These are phyloP conservation scores for Puya raimondii DNA, from an alignment of 176 grass and related monocot genomes.

Conservation along the genomic window DNA sequence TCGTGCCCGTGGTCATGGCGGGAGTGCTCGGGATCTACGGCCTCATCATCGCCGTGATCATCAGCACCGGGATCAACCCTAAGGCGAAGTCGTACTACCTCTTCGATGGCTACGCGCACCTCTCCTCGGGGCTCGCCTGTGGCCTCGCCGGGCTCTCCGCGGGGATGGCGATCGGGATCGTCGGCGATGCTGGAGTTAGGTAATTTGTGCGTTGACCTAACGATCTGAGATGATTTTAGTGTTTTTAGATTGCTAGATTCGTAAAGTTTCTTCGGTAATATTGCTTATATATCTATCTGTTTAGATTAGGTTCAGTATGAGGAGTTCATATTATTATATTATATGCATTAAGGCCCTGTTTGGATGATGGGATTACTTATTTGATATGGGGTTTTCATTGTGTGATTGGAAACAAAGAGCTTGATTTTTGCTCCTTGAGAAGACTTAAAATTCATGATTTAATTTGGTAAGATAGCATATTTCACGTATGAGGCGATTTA, in stretches of 20 bases:
- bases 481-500: no score
- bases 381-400: no score
- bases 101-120: slow-evolving; percentile 18
- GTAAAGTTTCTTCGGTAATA: background rate
- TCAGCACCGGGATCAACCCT: slow-evolving; percentile 10
- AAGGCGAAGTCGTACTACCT: slow-evolving; percentile 4
- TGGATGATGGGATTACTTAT: no score
- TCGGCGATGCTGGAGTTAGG: slow-evolving; percentile 25
- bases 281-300: background rate
- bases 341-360: no score
- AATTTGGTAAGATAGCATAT: no score
- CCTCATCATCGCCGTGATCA: slow-evolving; percentile 14
- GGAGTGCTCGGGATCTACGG: slow-evolving; percentile 18
- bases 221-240: background rate
- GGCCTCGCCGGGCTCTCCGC: slow-evolving; percentile 8
- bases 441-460: no score
- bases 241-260: background rate
- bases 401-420: no score
- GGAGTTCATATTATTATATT: no score
- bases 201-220: background rate
- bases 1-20: slow-evolving; percentile 16
- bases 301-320: no score
- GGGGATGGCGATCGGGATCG: slow-evolving; percentile 26
- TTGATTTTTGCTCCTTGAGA: no score
- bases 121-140: slow-evolving; percentile 13